These are phyloP conservation scores for Cystobasidiaceae sp. DNA, from an alignment of 1,284 basidiomycete species.

Conservation along the genomic window DNA sequence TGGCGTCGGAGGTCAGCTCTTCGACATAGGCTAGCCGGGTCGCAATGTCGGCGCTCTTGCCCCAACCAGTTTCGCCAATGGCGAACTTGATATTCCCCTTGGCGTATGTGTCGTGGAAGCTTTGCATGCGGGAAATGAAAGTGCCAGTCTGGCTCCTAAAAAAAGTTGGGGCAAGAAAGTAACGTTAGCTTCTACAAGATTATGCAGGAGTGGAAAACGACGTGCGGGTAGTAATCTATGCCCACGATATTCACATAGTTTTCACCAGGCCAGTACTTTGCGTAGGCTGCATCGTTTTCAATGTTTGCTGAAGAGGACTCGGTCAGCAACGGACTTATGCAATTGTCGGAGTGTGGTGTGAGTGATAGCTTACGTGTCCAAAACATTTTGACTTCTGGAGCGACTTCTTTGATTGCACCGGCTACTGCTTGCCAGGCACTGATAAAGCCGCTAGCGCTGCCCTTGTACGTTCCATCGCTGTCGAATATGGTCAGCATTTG, in stretches of 20 bases:
- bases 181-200: too few species aligned
- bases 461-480: slow-evolving; percentile 42
- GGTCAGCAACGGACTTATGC: slow-evolving; percentile 23
- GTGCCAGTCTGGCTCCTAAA: too few species aligned
- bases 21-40: slow-evolving; percentile 43
- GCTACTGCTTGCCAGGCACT: slow-evolving; percentile 46
- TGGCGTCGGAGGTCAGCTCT: slow-evolving; percentile 39
- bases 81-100: slow-evolving; percentile 41
- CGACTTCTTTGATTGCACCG: slow-evolving; percentile 41
- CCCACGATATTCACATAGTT: slow-evolving; percentile 43
- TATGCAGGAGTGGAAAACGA: too few species aligned
- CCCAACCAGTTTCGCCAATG: slow-evolving; percentile 47
- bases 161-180: too few species aligned
- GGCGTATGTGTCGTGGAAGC: slow-evolving; percentile 47
- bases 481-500: too few species aligned
- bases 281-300: slow-evolving; percentile 38
- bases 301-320: slow-evolving; percentile 39
- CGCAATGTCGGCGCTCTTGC: slow-evolving; percentile 33
- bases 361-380: slow-evolving; percentile 34
- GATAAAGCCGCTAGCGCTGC: slow-evolving; percentile 45
- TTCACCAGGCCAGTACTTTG: slow-evolving; percentile 43
- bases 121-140: slow-evolving; percentile 44
- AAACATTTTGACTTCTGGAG: slow-evolving; percentile 46
- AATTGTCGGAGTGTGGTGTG: slow-evolving; percentile 33
- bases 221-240: slow-evolving; percentile 41